A percentile compares a stretch with the other conserved stretches of the same genome.
Evolutionary conservation across 2,329 filamentous ascomycete genomes (phyloP).

Genomic region (Colletotrichum godetiae): DNA sequence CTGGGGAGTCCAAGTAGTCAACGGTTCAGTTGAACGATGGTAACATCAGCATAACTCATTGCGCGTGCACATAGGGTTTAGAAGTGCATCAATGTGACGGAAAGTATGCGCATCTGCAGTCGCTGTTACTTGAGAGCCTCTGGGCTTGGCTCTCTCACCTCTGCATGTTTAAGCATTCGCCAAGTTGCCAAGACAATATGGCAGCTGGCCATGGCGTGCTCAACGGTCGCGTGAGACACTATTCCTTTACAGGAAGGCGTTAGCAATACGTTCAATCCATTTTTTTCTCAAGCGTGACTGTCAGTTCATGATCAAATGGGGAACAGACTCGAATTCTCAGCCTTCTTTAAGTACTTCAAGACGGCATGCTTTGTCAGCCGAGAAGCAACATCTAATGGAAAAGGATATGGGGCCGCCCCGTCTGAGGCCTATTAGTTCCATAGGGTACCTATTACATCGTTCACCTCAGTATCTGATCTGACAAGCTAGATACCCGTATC

Average conservation of each 20-base stretch:
- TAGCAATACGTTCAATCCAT: too few species aligned
- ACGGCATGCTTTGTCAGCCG: too few species aligned
- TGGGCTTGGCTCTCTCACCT: not conserved
- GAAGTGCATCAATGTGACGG: not conserved
- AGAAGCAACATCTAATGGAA: too few species aligned
- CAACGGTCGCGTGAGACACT: not conserved
- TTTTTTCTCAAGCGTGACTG: too few species aligned
- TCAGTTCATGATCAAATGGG: not conserved
- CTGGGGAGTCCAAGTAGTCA: too few species aligned
- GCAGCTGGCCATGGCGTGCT: not conserved
- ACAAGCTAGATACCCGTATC: not conserved
- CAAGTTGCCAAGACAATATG: constrained; percentile 23
- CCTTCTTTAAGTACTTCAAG: too few species aligned
- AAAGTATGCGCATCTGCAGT: not conserved
- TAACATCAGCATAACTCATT: not conserved
- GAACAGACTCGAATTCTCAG: not conserved
- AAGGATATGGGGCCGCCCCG: too few species aligned
- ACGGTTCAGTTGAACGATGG: not conserved
- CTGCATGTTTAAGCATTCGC: constrained; percentile 11
- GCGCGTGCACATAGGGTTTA: not conserved
- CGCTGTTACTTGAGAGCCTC: not conserved
- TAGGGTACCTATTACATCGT: too few species aligned
- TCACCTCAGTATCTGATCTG: too few species aligned
- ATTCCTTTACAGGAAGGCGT: constrained; percentile 14
- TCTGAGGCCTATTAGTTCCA: too few species aligned